Evolutionary conservation across 495 filamentous ascomycete species (phyloP).

Genomic region (Hypoxylon lienhwacheense): DNA sequence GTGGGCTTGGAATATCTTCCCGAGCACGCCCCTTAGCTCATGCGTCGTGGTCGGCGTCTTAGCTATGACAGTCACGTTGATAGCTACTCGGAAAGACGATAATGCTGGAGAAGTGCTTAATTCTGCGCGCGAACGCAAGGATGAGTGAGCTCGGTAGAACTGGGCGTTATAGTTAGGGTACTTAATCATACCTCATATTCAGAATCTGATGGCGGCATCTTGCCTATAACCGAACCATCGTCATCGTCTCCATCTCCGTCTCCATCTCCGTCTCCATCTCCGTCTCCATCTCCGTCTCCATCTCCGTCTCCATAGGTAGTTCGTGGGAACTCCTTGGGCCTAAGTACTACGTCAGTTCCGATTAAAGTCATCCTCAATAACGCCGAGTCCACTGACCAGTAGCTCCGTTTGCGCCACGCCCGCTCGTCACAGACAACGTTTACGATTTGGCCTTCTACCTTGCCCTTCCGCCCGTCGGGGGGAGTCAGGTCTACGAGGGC

Average conservation of each 20-base stretch:
- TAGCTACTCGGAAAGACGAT: slow-evolving; percentile 38
- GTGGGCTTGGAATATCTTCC: slow-evolving; percentile 95
- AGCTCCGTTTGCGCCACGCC: slow-evolving; percentile 84
- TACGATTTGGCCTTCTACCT: slow-evolving; percentile 84
- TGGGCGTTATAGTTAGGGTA: background rate
- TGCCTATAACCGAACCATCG: slow-evolving; percentile 75
- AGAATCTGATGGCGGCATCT: slow-evolving; percentile 76
- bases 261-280: no score
- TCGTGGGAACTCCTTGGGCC: slow-evolving; percentile 80
- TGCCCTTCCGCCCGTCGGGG: slow-evolving; percentile 69
- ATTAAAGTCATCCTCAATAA: background rate
- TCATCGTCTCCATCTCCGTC: slow-evolving; percentile 66
- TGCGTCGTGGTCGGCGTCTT: slow-evolving; percentile 72
- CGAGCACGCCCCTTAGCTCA: slow-evolving; percentile 83
- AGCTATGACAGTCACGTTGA: slow-evolving; percentile 61
- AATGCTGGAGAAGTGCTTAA: slow-evolving; percentile 21
- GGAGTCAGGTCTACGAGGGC: slow-evolving; percentile 74
- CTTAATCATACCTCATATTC: slow-evolving; percentile 54
- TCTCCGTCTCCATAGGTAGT: slow-evolving; percentile 56
- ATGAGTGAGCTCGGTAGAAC: slow-evolving; percentile 14
- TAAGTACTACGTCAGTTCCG: slow-evolving; percentile 43
- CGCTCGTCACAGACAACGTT: slow-evolving; percentile 93
- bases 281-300: no score
- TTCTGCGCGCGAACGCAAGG: slow-evolving; percentile 27
- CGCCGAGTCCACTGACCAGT: slow-evolving; percentile 64